Base-by-base conservation (phyloP, 2,329 filamentous ascomycete species). In the Neopestalotiopsis sp. region DNA sequence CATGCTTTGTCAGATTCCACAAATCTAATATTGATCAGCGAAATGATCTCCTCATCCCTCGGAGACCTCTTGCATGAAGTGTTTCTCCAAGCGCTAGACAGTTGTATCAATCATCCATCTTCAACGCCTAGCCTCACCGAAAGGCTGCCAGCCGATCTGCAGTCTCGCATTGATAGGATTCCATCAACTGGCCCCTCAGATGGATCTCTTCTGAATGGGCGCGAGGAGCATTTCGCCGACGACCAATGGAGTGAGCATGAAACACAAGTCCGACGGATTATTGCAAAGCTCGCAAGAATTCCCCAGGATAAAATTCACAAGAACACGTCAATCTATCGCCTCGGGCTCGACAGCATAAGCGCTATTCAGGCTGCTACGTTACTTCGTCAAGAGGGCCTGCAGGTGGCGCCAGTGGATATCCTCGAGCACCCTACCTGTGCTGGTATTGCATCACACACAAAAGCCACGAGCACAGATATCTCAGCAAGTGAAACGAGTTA, bases 311-410 rank as follows among this genome's bases (percentile, higher is more conserved):
- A 81, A 0, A 90, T 97, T 61, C 74, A 77, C 3, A 85, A 84
- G 13, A 77, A 86, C 10, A 94, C 90, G 0, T 94, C 93, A 0
- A 94, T 98, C 63, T 97, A 95, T 74, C 90, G 92, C 69, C 87
- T 97, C n/a, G 95, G 95, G 0, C 83, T 98, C 3, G 95, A 98
- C 79, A 98, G 95, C 77, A 96, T 98, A 75, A 95, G 92, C 70
- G 93, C 94, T 0, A 87, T 91, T 5, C 94, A 97, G 75, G 84
- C 97, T 10, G 93, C 94, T 0, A 86, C 89, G 1, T 81, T 86
- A 32, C 82, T 98, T 17, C 89, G 91, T 20, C 87, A 85, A 53
- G 75, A 85, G 20, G 90, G 90, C 0, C 82, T 90, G 53, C 75
- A 78, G 1, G 79, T 94, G 0, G 89, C 89, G 1, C 90, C 92